Evolutionary conservation across 2,329 filamentous ascomycete genomes (phyloP).

Genomic region (Penicillium psychrosexuale): DNA sequence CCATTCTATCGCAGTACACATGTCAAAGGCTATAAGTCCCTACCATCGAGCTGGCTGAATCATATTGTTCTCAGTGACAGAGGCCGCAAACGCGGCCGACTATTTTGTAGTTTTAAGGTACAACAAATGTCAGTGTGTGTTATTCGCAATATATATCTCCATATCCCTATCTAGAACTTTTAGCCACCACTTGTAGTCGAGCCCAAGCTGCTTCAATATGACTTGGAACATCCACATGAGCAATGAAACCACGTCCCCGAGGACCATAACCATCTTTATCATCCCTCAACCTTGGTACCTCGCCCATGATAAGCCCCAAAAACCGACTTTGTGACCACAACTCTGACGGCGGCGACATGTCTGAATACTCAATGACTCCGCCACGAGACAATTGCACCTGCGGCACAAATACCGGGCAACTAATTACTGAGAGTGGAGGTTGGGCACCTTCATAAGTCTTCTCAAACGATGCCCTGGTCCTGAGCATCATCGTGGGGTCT

Average conservation of each 20-base stretch:
- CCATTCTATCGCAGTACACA: not conserved
- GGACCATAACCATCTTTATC: constrained; percentile 47
- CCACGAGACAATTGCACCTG: constrained; percentile 5
- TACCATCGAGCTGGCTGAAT: no score
- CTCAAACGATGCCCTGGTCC: constrained; percentile 44
- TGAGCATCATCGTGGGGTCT: constrained; percentile 47
- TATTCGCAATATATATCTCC: not conserved
- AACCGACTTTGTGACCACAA: constrained; percentile 44
- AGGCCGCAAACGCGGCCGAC: no score
- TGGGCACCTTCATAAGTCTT: constrained; percentile 33
- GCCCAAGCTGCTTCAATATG: constrained; percentile 38
- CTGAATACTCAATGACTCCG: constrained; percentile 7
- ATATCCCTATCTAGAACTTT: not conserved
- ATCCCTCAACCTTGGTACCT: constrained; percentile 45
- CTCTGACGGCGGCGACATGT: constrained; percentile 8
- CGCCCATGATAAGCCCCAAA: constrained; percentile 43
- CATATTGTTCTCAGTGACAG: no score
- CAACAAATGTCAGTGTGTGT: no score
- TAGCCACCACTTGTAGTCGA: constrained; percentile 5
- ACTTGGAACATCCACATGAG: constrained; percentile 43
- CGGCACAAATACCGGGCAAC: constrained; percentile 24
- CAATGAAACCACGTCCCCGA: constrained; percentile 43
- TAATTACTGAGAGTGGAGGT: constrained; percentile 21
- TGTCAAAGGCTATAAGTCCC: no score
- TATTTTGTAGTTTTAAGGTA: no score